Evolutionary conservation across 768 basidiomycete genomes (phyloP).

Genomic region (Kwoniella sp.): DNA sequence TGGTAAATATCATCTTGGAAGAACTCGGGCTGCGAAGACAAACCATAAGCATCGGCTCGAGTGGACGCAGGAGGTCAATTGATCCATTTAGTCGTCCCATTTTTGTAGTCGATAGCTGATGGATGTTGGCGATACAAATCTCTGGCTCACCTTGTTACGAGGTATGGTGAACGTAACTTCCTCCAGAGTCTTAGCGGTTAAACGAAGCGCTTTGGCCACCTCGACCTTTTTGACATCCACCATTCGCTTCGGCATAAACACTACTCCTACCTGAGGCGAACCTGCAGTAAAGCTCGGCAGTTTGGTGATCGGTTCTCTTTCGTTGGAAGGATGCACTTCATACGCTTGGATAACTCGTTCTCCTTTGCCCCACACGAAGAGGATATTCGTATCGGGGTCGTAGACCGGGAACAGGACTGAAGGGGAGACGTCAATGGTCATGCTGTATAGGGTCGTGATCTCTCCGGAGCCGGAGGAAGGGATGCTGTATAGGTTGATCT

Average conservation of each 20-base stretch:
- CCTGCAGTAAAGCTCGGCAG: slow-evolving; percentile 54
- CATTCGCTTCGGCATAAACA: slow-evolving; percentile 51
- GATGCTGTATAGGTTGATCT: slow-evolving; percentile 51
- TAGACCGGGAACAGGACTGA: slow-evolving; percentile 55
- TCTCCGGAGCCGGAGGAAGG: slow-evolving; percentile 3
- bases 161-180: slow-evolving; percentile 55
- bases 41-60: not conserved
- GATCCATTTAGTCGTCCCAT: too few relatives aligned
- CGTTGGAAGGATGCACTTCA: slow-evolving; percentile 45
- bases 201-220: slow-evolving; percentile 44
- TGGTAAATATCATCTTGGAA: slow-evolving; percentile 58
- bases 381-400: slow-evolving; percentile 56
- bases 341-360: slow-evolving; percentile 54
- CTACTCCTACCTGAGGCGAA: slow-evolving; percentile 49
- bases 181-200: slow-evolving; percentile 53
- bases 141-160: slow-evolving; percentile 49
- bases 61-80: not conserved
- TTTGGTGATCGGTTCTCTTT: slow-evolving; percentile 36
- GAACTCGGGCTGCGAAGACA: slow-evolving; percentile 45
- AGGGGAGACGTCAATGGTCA: slow-evolving; percentile 55
- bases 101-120: too few relatives aligned
- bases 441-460: slow-evolving; percentile 31
- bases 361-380: slow-evolving; percentile 56
- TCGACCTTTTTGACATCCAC: slow-evolving; percentile 56
- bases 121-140: not conserved